Evolutionary conservation across 2,329 filamentous ascomycete genomes (phyloP), one percentile per base, ranked within the genome.

Genomic region (Corinectria fuckeliana): DNA sequence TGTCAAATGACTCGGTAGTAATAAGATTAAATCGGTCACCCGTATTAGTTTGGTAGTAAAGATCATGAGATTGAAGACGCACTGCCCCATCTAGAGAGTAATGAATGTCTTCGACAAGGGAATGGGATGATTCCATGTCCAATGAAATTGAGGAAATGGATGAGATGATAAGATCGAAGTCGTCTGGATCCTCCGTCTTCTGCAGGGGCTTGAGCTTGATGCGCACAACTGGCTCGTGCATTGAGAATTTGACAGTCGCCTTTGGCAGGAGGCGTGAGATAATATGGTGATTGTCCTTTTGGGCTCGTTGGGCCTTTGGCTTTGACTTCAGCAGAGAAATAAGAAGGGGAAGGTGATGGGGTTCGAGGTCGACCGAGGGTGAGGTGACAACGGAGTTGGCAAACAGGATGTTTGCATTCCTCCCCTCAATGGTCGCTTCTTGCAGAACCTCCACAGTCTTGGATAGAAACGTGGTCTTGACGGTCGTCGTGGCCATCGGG

Each of bases 341-440:
- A 20, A 98, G 81, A 8, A 97, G 83, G 2, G 95, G 94, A 14
- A 99, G 81, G 78, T 98, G 94, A 64, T 92, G 91, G 3, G 95
- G 94, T 72, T 96, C 92, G 30, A 99, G 82, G 74, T 99, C 95
- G 50, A 98, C 82, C 0, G 95, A 97, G 0, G 95, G 95, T 5
- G 95, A 99, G 0, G 95, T 99, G 60, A 98, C 88, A 45, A 99
- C 94, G 5, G 96, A 88, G 75, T 99, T 99, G 38, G 94, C 93
- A 73, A 97, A 97, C 14, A 99, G 81, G 36, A 99, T 95, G 72
- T 99, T 99, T 48, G 92, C 91, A 71, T 99, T 99, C 62, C 92
- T 88, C 76, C 98, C 93, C 65, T 91, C 90, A 10, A 85, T 82
- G 34, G 86, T 89, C 16, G 90, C 89, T 30, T 90, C 85, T 58